Base-by-base conservation (phyloP, 116 monocot species). In the Phalaenopsis hybrid region DNA sequence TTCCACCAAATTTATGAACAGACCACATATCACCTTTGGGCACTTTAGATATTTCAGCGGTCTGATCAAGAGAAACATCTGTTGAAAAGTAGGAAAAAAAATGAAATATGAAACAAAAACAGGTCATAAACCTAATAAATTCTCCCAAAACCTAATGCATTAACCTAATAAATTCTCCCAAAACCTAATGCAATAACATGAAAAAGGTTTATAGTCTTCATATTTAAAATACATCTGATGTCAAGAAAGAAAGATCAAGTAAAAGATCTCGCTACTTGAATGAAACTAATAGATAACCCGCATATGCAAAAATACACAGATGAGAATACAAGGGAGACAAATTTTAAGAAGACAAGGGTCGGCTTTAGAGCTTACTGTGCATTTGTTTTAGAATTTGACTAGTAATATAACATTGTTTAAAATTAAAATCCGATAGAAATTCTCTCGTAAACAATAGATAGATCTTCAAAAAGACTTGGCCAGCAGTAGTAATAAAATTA, bases 1-100 rank as follows among this genome's bases (percentile, higher is more conserved):
- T 93, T 44, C 98, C 98, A 70, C 95, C 98, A 89, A 98, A 98
- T 85, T 98, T 98, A 85, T 98, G 98, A 83, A 98, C 95, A 74
- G 95, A 93, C 98, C 98, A 98, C 87, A 90, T 85, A 31, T 86
- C 91, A 67, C 95, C 98, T 82, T 88, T 92, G 9, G 90, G 90
- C 77, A 94, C 81, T 68, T 49, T 20, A 57, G 65, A 80, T 48
- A 78, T 81, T 69, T 86, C 83, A 37, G 79, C 45, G 59, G 79
- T 83, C 45, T 89, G 86, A 44, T 93, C 86, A 37, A 91, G 16
- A n/a, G 90, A 91, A 80, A 86, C 78, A 82, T 88, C 98, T 93
- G 89, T 20, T 16, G 46, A 20, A 81, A 79, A 81, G 72, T 57
- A 23, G 59, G 79, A 70, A 80, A 58, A 31, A 44, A 44, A 45